Evolutionary conservation across 73 alveolate genomes (phyloP).

Genomic region (Diophrys appendiculata): DNA sequence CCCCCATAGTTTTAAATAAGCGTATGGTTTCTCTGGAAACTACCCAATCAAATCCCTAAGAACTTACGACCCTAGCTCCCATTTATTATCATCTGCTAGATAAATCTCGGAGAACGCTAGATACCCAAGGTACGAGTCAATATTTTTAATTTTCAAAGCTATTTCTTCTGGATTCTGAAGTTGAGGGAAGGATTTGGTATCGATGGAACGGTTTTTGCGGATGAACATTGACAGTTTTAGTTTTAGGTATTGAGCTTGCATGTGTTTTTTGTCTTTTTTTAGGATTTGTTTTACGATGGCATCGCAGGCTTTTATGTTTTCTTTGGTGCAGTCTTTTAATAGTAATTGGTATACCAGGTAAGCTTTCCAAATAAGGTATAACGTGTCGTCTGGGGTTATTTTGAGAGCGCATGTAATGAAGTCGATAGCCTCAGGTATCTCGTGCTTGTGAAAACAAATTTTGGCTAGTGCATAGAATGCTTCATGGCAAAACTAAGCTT

Average conservation of each 20-base stretch:
- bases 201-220: not conserved
- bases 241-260: constrained; percentile 13
- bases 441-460: constrained; percentile 40
- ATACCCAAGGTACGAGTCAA: constrained; percentile 48
- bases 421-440: constrained; percentile 43
- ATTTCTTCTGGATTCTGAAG: constrained; percentile 36
- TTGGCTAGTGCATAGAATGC: constrained; percentile 64
- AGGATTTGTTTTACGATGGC: not conserved
- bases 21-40: constrained; percentile 51
- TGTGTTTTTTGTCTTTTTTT: constrained; percentile 6
- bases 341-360: constrained; percentile 15
- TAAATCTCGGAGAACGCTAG: constrained; percentile 69
- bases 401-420: constrained; percentile 29
- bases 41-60: constrained; percentile 43
- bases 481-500: constrained; percentile 51
- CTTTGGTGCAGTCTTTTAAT: constrained; percentile 2
- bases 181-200: not conserved
- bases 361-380: constrained; percentile 45
- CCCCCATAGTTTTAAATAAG: constrained; percentile 67
- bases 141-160: constrained; percentile 45
- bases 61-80: constrained; percentile 39
- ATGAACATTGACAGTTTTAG: constrained; percentile 13
- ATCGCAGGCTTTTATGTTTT: not conserved
- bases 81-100: not conserved
- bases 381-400: constrained; percentile 15